Conservation (phyloP, 768 basidiomycete genomes). For the Trametes cinnabarina region DNA sequence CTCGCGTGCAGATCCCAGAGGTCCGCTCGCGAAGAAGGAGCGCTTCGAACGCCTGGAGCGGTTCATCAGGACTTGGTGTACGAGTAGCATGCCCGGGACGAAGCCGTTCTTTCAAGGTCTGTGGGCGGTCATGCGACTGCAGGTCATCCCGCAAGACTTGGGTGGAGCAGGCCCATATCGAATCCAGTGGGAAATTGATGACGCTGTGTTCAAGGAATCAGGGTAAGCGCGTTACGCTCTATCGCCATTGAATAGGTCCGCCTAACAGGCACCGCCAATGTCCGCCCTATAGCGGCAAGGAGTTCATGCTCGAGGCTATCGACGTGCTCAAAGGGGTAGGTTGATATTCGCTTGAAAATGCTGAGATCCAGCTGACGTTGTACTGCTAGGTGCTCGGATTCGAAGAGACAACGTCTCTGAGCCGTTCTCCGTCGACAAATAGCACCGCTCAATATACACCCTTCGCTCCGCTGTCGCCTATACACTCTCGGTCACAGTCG, state of each 20-base stretch:
- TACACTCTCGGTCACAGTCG: slow-evolving; percentile 57
- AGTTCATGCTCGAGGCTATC: slow-evolving; percentile 92
- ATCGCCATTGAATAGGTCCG: slow-evolving; percentile 19
- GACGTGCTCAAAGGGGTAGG: slow-evolving; percentile 86
- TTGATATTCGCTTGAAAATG: slow-evolving; percentile 16
- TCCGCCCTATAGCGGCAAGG: slow-evolving; percentile 66
- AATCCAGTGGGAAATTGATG: slow-evolving; percentile 90
- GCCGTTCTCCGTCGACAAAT: slow-evolving; percentile 27
- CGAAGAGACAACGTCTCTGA: slow-evolving; percentile 53
- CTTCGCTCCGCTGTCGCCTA: slow-evolving; percentile 37
- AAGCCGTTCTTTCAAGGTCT: slow-evolving; percentile 79
- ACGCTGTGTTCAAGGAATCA: slow-evolving; percentile 91
- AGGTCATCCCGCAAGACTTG: slow-evolving; percentile 73
- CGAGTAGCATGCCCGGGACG: slow-evolving; percentile 83
- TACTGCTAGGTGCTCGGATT: slow-evolving; percentile 60
- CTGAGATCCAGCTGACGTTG: slow-evolving; percentile 10
- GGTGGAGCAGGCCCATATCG: slow-evolving; percentile 74
- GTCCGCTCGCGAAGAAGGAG: slow-evolving; percentile 69
- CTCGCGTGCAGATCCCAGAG: slow-evolving; percentile 63
- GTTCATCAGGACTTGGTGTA: slow-evolving; percentile 82
- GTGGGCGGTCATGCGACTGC: slow-evolving; percentile 80
- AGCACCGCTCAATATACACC: slow-evolving; percentile 30
- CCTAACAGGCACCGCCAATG: slow-evolving; percentile 22
- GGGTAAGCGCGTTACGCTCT: slow-evolving; percentile 58
- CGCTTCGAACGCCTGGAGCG: slow-evolving; percentile 71